Evolutionary conservation across 306 rosid species (phyloP).

Genomic region (Malus domestica): ASM211411v1 NC_041805.1:1449001-1449500

Average conservation of each 20-base stretch:
- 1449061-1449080: conserved; percentile 99
- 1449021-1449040: conserved; percentile 87
- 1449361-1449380: not conserved
- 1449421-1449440: not conserved
- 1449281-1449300: not conserved
- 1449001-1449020: conserved; percentile 80
- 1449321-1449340: not conserved
- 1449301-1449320: not conserved
- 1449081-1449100: conserved; percentile 92
- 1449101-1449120: conserved; percentile 61
- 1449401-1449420: not conserved
- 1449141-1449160: not conserved
- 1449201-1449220: not conserved
- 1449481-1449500: not conserved
- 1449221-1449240: not conserved
- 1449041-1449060: conserved; percentile 65
- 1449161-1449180: not conserved
- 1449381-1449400: not conserved
- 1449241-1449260: not conserved
- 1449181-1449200: not conserved
- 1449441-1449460: not conserved
- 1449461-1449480: not conserved
- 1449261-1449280: not conserved
- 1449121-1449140: conserved; percentile 8
- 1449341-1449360: not conserved